Evolutionary conservation across 2,329 filamentous ascomycete species (phyloP).

Genomic region (Penicillium occitanis): DNA sequence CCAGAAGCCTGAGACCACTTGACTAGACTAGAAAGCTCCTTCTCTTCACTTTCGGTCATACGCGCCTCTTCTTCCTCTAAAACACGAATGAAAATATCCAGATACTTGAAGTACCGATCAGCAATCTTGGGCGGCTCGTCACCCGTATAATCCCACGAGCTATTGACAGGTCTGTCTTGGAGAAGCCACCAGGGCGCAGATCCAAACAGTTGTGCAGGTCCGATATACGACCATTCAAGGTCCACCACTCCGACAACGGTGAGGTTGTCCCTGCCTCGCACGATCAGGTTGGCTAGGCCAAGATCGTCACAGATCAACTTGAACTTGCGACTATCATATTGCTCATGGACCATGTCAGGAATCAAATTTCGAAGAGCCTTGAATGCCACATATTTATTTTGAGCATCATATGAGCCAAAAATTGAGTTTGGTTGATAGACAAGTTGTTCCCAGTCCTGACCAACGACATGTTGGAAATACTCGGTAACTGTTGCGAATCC

Average conservation of each 20-base stretch:
- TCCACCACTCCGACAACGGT: conserved; percentile 39
- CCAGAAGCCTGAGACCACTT: conserved; percentile 37
- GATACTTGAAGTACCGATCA: conserved; percentile 6
- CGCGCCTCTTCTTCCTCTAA: conserved; percentile 9
- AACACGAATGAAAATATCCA: conserved; percentile 2
- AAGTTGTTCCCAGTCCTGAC: conserved; percentile 10
- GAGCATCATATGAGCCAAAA: conserved; percentile 7
- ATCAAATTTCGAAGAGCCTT: background rate
- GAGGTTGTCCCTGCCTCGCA: conserved; percentile 35
- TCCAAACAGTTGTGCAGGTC: conserved; percentile 39
- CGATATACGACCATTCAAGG: conserved; percentile 41
- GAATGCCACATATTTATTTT: conserved; percentile 3
- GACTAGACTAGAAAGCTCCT: conserved; percentile 32
- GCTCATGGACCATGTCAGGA: background rate
- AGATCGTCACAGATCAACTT: conserved; percentile 43
- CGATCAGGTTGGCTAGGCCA: conserved; percentile 40
- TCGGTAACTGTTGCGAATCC: conserved; percentile 7
- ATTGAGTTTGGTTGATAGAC: conserved; percentile 6
- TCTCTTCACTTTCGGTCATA: background rate
- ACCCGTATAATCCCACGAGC: conserved; percentile 28
- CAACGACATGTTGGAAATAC: conserved; percentile 5
- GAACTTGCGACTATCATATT: conserved; percentile 35
- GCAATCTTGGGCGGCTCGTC: background rate
- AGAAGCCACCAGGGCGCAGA: conserved; percentile 40
- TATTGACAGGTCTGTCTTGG: conserved; percentile 32